Base-by-base conservation (phyloP, 202 grass and related monocot genomes). In the Schoenoplectus triqueter region DNA sequence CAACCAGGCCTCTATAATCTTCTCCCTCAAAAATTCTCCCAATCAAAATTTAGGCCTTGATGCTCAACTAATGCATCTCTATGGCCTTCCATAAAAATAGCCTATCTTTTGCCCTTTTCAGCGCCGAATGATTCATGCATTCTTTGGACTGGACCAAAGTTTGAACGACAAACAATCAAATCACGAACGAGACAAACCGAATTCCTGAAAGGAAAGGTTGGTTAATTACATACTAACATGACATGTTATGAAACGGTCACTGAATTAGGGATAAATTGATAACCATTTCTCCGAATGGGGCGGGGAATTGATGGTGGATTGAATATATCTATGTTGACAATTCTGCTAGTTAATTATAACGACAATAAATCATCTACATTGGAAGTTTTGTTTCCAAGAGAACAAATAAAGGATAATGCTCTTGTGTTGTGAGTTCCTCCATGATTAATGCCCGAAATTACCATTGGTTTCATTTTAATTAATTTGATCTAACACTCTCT, bases 141-240 rank as follows among this genome's bases (percentile, higher is more conserved):
- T 57, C 2, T 6, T 4, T 59, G 56, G 4, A 15, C 56, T n/a
- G 56, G 15, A 4, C 72, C 19, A 39, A 40, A 13, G 4, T 77
- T 77, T 57, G 50, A 77, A 77, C 19, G 50, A 57, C 50, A n/a
- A 55, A 8, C 71, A 14, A 54, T 75, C 51, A 77, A 77, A 77
- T 77, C 73, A 77, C 5, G 50, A 6, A 59, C 11, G 13, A 59
- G 73, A 78, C 73, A 77, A 78, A 78, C 51, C 51, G 51, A 73
- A 73, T 21, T 73, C n/a, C 19, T 47, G n/a, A 73, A 18, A 73
- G 51, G 46, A 73, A 21, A 50, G 69, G 15, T 51, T 73, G 8
- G 44, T 5, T 5, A 62, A 5, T 51, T 10, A 51, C 69, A 51
- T 50, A 50, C n/a, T 10, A 73, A 71, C 67, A 46, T 71, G 68